Percentiles rank a stretch among this genome's conserved stretches.
phyloP scores from a whole-genome alignment of 495 filamentous ascomycete species.

The Rostrohypoxylon terebratum region DNA sequence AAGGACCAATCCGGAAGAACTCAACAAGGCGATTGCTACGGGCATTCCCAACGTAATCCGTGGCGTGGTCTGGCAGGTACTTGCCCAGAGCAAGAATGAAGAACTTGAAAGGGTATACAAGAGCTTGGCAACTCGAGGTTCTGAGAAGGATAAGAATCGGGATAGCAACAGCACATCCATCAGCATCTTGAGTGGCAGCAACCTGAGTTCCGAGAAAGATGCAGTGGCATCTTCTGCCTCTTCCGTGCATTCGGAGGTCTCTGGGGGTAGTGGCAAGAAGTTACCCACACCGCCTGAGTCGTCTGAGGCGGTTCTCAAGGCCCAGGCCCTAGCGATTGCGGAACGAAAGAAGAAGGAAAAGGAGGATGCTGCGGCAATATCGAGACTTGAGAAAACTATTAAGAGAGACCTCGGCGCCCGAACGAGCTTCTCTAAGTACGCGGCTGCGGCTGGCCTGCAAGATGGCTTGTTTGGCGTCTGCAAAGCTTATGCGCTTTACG shows the following conservation, averaged over 20 bases:
- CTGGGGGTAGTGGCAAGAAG: conserved; percentile 71
- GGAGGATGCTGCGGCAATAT: conserved; percentile 74
- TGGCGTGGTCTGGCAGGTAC: conserved; percentile 96
- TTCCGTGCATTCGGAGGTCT: conserved; percentile 84
- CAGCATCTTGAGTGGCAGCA: conserved; percentile 53
- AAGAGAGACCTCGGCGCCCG: conserved; percentile 88
- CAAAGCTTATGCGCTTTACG: conserved; percentile 97
- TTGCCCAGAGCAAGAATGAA: conserved; percentile 92
- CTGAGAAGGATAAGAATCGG: conserved; percentile 79
- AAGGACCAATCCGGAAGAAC: conserved; percentile 83
- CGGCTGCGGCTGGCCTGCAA: conserved; percentile 87
- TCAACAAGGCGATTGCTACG: conserved; percentile 89
- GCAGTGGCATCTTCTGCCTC: conserved; percentile 80
- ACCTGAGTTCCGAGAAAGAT: conserved; percentile 67
- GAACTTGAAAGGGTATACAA: conserved; percentile 89
- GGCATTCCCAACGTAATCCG: conserved; percentile 95
- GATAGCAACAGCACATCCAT: conserved; percentile 62
- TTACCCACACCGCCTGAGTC: conserved; percentile 72
- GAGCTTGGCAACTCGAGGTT: conserved; percentile 83
- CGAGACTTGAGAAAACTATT: conserved; percentile 91
- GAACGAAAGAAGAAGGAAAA: conserved; percentile 79
- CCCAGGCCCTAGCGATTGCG: conserved; percentile 72
- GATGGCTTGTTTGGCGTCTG: conserved; percentile 95
- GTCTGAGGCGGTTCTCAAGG: conserved; percentile 71
- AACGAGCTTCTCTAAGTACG: conserved; percentile 96